Evolutionary conservation across 2,329 filamentous ascomycete species (phyloP), one percentile per base, ranked within the genome.

Genomic region (Colletotrichum kahawae): DNA sequence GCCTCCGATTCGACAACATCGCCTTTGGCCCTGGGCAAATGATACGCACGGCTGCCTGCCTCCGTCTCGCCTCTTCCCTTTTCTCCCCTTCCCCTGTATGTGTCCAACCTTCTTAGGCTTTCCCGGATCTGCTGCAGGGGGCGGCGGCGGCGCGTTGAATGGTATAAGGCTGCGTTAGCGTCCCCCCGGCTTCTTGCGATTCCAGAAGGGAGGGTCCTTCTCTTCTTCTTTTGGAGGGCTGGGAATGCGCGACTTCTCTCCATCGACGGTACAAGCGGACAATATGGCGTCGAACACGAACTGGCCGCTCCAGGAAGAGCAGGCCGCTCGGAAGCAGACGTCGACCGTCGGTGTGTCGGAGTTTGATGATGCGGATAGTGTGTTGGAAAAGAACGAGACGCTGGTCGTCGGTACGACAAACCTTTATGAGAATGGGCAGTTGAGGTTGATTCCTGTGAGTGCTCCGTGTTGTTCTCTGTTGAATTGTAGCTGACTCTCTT

Each of bases 361-460:
- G 18, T 72, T 64, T 21, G 65, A 74, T 7, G 34, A 54, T 4
- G 33, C 21, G 14, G n/a, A 12, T n/a, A 14, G 8, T 5, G 64
- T 36, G 8, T 2, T 33, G 18, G 60, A 62, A 14, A 76, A 70
- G 65, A 67, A 24, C 51, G 75, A 77, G 72, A 68, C 72, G 65
- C 73, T 74, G 71, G 78, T 79, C 66, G 76, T 79, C 56, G 78
- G 78, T 12, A 78, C 77, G 18, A 78, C 78, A 16, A 72, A 77
- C 13, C 60, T 79, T 3, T 79, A 78, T 33, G 59, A 73, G 63
- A 54, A 78, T 59, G 78, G 78, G 38, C 27, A 77, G 62, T 24
- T 79, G 65, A 77, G 75, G 48, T 67, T 77, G 51, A 78, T 80
- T 54, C 79, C 79, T 31, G 77, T 79, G 59, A 59, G 77, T 78